Evolutionary conservation across 306 rosid species (phyloP).

Genomic region (Fagus crenata): DNA sequence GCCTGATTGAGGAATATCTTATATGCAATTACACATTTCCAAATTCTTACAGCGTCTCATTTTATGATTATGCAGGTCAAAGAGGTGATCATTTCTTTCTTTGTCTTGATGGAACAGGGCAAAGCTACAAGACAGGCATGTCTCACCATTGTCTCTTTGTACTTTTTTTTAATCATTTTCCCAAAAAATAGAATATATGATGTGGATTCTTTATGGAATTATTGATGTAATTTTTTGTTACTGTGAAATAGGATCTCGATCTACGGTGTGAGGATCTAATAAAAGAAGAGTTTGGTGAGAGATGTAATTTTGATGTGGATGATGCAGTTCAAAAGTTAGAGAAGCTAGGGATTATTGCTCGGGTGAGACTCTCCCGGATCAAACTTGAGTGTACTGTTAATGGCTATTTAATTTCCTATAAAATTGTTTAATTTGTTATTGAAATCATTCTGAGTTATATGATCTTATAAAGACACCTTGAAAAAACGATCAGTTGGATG

Average conservation of each 20-base stretch:
- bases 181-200: neutral
- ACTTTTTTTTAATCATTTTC: slow-evolving; percentile 3
- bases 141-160: slow-evolving; percentile 22
- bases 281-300: slow-evolving; percentile 73
- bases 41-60: slow-evolving; percentile 17
- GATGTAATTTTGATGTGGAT: slow-evolving; percentile 87
- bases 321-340: slow-evolving; percentile 85
- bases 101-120: slow-evolving; percentile 91
- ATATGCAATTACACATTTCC: neutral
- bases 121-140: slow-evolving; percentile 73
- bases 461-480: slow-evolving; percentile 2
- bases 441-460: neutral
- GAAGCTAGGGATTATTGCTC: slow-evolving; percentile 75
- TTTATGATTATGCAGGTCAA: slow-evolving; percentile 64
- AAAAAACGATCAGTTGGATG: neutral
- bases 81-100: slow-evolving; percentile 88
- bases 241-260: slow-evolving; percentile 78
- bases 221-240: slow-evolving; percentile 26
- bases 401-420: slow-evolving; percentile 14
- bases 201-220: neutral
- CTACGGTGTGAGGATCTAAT: slow-evolving; percentile 81
- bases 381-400: slow-evolving; percentile 4
- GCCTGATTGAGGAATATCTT: slow-evolving; percentile 4
- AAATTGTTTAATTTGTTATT: neutral
- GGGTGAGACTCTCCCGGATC: slow-evolving; percentile 59